Evolutionary conservation across 2,329 filamentous ascomycete species (phyloP).

Genomic region (Phyllosticta citriasiana): DNA sequence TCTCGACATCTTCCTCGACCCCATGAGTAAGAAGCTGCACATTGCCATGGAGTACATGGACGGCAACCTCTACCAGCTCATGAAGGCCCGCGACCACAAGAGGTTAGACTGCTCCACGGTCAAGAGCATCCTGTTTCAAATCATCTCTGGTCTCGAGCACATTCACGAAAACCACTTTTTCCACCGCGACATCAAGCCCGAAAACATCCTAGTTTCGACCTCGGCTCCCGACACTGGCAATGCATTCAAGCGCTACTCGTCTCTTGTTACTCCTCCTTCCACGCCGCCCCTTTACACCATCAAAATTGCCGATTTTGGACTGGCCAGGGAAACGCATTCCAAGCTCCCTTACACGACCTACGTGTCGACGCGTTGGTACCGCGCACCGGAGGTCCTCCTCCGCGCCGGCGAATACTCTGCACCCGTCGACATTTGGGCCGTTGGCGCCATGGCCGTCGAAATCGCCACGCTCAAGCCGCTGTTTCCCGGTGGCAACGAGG

Average conservation of each 20-base stretch:
- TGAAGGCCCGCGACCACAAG: constrained; percentile 98
- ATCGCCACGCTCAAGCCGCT: constrained; percentile 92
- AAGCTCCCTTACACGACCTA: constrained; percentile 97
- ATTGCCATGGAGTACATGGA: constrained; percentile 99
- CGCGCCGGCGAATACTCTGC: constrained; percentile 95
- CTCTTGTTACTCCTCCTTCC: constrained; percentile 85
- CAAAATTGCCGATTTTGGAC: constrained; percentile 96
- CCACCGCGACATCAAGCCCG: constrained; percentile 97
- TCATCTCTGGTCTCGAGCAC: constrained; percentile 89
- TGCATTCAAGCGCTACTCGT: constrained; percentile 85
- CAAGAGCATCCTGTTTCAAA: constrained; percentile 96
- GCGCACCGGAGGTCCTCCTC: constrained; percentile 84
- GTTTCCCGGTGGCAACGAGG: constrained; percentile 95
- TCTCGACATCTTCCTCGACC: constrained; percentile 95
- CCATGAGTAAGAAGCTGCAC: constrained; percentile 89
- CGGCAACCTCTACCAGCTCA: constrained; percentile 94
- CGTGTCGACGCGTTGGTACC: constrained; percentile 93
- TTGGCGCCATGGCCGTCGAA: constrained; percentile 97
- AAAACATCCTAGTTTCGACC: constrained; percentile 95
- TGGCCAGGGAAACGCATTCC: constrained; percentile 94
- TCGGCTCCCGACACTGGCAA: constrained; percentile 73
- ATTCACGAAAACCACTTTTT: constrained; percentile 97
- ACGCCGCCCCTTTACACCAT: constrained; percentile 91
- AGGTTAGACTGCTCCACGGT: constrained; percentile 80
- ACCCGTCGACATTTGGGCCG: constrained; percentile 96